Evolutionary conservation across 768 basidiomycete genomes (phyloP).

Genomic region (Mrakia blollopis): DNA sequence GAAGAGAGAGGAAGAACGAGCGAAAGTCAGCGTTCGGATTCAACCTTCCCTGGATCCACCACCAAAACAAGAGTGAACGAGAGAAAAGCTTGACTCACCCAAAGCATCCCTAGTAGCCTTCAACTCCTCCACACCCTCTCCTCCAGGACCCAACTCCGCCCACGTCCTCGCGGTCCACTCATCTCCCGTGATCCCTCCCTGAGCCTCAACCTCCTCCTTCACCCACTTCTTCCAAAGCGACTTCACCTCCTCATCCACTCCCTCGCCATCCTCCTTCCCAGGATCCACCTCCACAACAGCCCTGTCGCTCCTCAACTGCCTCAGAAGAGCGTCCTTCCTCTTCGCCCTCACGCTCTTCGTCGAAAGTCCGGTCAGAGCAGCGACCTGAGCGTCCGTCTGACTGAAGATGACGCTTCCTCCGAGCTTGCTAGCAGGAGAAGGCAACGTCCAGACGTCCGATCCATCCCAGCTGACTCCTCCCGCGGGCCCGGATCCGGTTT

Average conservation of each 20-base stretch:
- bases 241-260: constrained; percentile 55
- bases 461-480: constrained; percentile 72
- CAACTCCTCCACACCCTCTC: constrained; percentile 53
- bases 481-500: constrained; percentile 24
- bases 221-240: constrained; percentile 60
- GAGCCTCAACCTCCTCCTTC: constrained; percentile 51
- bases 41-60: not conserved
- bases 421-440: constrained; percentile 41
- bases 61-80: not conserved
- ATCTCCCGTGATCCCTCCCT: constrained; percentile 57
- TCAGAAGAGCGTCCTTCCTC: constrained; percentile 70
- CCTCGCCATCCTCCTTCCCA: constrained; percentile 56
- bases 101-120: constrained; percentile 55
- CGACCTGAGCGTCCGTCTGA: constrained; percentile 32
- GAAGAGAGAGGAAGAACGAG: not conserved
- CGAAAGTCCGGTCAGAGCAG: constrained; percentile 43
- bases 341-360: constrained; percentile 53
- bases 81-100: constrained; percentile 49
- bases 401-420: constrained; percentile 35
- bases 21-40: not conserved
- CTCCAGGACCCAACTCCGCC: constrained; percentile 48
- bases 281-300: constrained; percentile 81
- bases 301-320: constrained; percentile 67
- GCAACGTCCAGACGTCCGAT: constrained; percentile 77
- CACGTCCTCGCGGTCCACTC: constrained; percentile 57